Base-by-base conservation (phyloP, 1,284 basidiomycete genomes). In the Wallemia ichthyophaga region DNA sequence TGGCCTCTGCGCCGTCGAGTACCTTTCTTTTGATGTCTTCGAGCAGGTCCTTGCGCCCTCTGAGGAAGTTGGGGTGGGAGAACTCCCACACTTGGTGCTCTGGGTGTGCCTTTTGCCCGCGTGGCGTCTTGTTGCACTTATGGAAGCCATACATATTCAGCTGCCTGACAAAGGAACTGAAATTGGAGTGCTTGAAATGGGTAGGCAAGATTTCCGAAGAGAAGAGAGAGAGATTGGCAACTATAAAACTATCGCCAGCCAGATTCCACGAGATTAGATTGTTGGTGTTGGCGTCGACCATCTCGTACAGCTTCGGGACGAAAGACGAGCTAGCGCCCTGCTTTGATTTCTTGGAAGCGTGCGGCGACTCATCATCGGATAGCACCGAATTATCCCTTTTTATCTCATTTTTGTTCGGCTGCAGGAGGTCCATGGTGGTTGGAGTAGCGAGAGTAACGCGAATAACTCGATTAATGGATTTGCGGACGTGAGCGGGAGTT, bases 71-170 rank as follows among this genome's bases (percentile, higher is more conserved):
- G 70, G 80, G 80, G 69, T 87, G 85, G 1, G 81, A 82, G 68
- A 88, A 88, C 68, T 88, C 85, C 85, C 84, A 87, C 15, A 80
- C 81, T 70, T 86, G 84, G 37, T 80, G 77, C 65, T 85, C 81
- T 24, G 78, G 76, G 19, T 81, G 81, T 1, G 81, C 81, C 62
- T 81, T 76, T 67, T 85, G 82, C 1, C 83, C 81, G 59, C 84
- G 80, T 23, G 85, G 84, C 2, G 84, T 85, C 79, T 85, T 71
- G 66, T 68, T 68, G 61, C 66, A 65, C 61, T 69, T 70, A 61
- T 68, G 67, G 59, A 69, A 67, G 59, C 82, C 83, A 64, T 85
- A 86, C 85, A 88, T 88, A 71, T 88, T 88, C 59, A 88, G 75
- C 67, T 88, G 85, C 59, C 85, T 79, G 58, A 88, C 84, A 68